These are phyloP conservation scores for Cladosporium velox DNA, from an alignment of 2,329 filamentous ascomycete species.

Conservation along the genomic window DNA sequence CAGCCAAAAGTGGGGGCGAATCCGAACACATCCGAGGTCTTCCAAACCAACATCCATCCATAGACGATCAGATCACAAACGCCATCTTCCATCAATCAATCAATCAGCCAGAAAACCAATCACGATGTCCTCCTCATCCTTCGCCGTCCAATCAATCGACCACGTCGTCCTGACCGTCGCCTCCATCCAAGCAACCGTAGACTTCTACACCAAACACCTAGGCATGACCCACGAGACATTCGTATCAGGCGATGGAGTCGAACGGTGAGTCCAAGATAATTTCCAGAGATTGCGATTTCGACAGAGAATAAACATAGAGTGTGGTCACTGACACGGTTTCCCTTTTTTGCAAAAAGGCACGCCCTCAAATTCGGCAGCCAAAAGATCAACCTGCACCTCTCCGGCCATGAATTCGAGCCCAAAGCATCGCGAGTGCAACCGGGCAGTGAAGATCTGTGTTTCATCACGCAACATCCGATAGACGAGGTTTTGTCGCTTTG, in stretches of 20 bases:
- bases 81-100: background rate
- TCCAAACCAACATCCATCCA: background rate
- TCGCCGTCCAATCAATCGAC: constrained; percentile 52
- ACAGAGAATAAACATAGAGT: too few relatives aligned
- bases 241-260: constrained; percentile 37
- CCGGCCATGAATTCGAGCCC: constrained; percentile 61
- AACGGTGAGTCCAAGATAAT: constrained; percentile 25
- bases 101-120: background rate
- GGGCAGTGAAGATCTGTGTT: constrained; percentile 63
- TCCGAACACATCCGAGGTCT: background rate
- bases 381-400: constrained; percentile 64
- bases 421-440: constrained; percentile 57
- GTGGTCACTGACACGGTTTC: background rate
- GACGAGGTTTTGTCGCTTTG: constrained; percentile 49
- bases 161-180: constrained; percentile 63
- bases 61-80: background rate
- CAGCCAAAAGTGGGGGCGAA: background rate
- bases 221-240: constrained; percentile 61
- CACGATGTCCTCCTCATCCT: constrained; percentile 1
- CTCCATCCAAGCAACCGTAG: constrained; percentile 51
- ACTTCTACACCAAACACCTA: constrained; percentile 58
- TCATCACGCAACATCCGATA: constrained; percentile 56
- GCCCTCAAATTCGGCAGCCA: constrained; percentile 60
- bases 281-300: too few relatives aligned
- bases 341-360: constrained; percentile 43